phyloP scores from a whole-genome alignment of 2,329 filamentous ascomycete species.

The Colletotrichum chrysophilum region DNA sequence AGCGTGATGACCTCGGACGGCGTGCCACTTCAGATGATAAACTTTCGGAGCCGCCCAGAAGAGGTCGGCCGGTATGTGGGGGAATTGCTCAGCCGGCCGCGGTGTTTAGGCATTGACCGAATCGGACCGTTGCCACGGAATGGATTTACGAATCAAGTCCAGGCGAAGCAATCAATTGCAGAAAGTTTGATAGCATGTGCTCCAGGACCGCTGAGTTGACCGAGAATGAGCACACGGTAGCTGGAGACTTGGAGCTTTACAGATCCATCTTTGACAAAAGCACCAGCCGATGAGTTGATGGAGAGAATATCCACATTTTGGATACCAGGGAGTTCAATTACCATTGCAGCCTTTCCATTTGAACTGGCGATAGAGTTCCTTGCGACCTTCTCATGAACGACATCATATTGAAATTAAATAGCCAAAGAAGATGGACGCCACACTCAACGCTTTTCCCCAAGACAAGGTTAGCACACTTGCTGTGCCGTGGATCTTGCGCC shows the following conservation, averaged over 20 bases:
- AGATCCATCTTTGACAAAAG: not conserved
- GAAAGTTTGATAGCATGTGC: not conserved
- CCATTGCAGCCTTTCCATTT: not conserved
- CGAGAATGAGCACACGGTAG: rapidly evolving
- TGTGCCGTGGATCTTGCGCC: not conserved
- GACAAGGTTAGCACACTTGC: not conserved
- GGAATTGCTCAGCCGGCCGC: not conserved
- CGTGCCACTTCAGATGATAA: not conserved
- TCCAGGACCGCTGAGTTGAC: not conserved
- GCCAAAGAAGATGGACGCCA: not conserved
- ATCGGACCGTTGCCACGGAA: not conserved
- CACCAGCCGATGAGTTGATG: not conserved
- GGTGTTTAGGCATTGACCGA: not conserved
- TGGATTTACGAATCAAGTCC: not conserved
- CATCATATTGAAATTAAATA: rapidly evolving
- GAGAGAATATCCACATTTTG: not conserved
- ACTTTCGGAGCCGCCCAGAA: not conserved
- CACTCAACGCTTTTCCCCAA: not conserved
- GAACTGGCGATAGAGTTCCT: not conserved
- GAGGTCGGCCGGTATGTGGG: not conserved
- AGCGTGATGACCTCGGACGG: not conserved
- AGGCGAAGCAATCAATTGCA: not conserved
- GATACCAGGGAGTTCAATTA: not conserved
- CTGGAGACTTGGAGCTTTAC: not conserved
- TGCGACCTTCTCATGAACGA: not conserved